Evolutionary conservation across 2,329 filamentous ascomycete species (phyloP), one percentile per base, ranked within the genome.

Genomic region (Alternaria ventricosa): DNA sequence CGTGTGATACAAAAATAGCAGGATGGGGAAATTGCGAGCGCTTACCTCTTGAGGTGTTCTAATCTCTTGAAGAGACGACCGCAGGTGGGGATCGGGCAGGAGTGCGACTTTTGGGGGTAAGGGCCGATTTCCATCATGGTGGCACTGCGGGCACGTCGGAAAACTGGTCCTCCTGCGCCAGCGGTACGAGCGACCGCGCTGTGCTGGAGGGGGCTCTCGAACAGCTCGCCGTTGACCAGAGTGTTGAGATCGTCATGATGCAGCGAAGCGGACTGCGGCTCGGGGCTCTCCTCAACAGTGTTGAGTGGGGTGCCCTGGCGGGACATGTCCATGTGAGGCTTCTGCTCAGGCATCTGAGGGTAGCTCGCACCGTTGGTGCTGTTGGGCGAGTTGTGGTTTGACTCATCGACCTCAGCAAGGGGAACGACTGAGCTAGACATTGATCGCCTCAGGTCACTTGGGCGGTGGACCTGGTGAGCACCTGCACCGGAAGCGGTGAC

Each of bases 11-110:
- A 51, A 47, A 64, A 59, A 59, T 49, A 55, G 28, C 36, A 51
- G 62, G 58, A 70, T 62, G 60, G 46, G 68, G 65, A 80, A 76
- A 79, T 78, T 64, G 73, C 74, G 75, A 71, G 77, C 78, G 86
- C 92, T 89, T 93, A 97, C 93, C 95, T 90, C 88, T 99, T 99
- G 78, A 99, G 89, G 84, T 99, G 96, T 85, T 99, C 96, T 85
- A 99, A 89, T 82, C 96, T 91, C 90, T 99, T 99, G 88, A 99
- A 99, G 66, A 97, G 88, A 76, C 96, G 91, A 58, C 96, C 96
- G 80, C 96, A 99, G 59, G 95, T 96, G 27, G 96, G 96, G 76
- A 99, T 99, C n/a, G 96, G 96, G 84, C 96, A 99, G 2, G 95
- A 98, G 82, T 99, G 96, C 44, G 94, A 97, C 83, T 99, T 99